Base-by-base conservation (phyloP, 2,329 filamentous ascomycete genomes). In the Alternaria alternata region DNA sequence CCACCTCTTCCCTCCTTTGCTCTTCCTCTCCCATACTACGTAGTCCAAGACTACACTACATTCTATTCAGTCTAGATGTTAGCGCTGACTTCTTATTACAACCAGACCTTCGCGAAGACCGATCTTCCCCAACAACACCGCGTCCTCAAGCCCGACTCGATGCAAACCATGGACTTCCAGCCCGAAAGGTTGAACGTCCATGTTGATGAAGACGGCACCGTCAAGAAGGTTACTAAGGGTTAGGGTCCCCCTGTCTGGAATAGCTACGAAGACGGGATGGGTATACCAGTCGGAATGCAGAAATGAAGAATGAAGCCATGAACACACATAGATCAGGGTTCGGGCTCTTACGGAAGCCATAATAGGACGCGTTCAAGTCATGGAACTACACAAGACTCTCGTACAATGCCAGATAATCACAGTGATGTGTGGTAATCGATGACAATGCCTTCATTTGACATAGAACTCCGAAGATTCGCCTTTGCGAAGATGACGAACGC, bases 171-270 rank as follows among this genome's bases (percentile, higher is more conserved):
- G 80, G 83, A 84, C 61, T 72, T 78, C 67, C 81, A 81, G 66
- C 81, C 82, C 8, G 80, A 84, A 26, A 70, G 82, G 48, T 67
- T 85, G 61, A 85, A 84, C 63, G 78, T 85, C 36, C 82, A 84
- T 64, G 81, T 83, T 54, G 78, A 71, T 43, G 80, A 82, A 11
- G 79, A 84, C 56, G 82, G 82, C 3, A 83, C 80, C 3, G 82
- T 85, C 18, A 78, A 73, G 70, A 82, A 84, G 63, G 80, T 84
- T 36, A 80, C 75, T 14, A 79, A 82, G 64, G 82, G 82, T 65
- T 84, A 73, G 53, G 59, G 7, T n/a, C n/a, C 0, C 24, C 8
- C 4, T 6, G 7, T 5, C 20, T 26, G 41, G 24, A 12, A 2
- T 5, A 2, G 11, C 22, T 26, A 18, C 7, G 14, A 9, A 5